Conservation (phyloP, 1,284 basidiomycete genomes). For the Neonothopanus nambi region DNA sequence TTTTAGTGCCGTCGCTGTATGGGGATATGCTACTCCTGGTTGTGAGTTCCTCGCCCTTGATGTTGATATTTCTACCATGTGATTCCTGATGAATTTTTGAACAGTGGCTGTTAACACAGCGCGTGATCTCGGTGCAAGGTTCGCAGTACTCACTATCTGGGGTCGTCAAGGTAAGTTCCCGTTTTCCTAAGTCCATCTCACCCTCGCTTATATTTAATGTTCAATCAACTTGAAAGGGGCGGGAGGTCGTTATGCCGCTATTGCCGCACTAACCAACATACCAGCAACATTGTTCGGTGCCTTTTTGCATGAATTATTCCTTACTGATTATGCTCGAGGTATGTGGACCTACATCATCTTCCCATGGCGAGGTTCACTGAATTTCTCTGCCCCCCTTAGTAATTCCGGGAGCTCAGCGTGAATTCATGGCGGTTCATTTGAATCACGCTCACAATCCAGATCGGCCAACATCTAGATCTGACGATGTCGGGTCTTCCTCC, state of each 20-base stretch:
- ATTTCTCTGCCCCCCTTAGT: constrained; percentile 17
- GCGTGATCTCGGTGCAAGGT: constrained; percentile 64
- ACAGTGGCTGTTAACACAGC: constrained; percentile 67
- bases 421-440: constrained; percentile 23
- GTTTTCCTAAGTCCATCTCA: neutral
- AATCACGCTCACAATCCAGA: constrained; percentile 21
- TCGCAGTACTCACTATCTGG: constrained; percentile 60
- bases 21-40: constrained; percentile 56
- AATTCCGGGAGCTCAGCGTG: constrained; percentile 21
- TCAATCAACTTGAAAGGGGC: constrained; percentile 34
- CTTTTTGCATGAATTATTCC: constrained; percentile 52
- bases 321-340: constrained; percentile 57
- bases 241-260: constrained; percentile 61
- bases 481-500: no score
- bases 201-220: neutral
- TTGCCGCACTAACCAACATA: constrained; percentile 66
- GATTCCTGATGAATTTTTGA: neutral
- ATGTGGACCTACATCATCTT: constrained; percentile 12
- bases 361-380: neutral
- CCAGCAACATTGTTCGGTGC: constrained; percentile 56
- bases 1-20: constrained; percentile 52
- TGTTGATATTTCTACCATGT: neutral
- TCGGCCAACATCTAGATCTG: neutral
- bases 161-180: constrained; percentile 39
- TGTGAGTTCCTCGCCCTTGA: constrained; percentile 34